Conservation (phyloP, 805 yeast genomes). For the Dipodascopsis uninucleata region DNA sequence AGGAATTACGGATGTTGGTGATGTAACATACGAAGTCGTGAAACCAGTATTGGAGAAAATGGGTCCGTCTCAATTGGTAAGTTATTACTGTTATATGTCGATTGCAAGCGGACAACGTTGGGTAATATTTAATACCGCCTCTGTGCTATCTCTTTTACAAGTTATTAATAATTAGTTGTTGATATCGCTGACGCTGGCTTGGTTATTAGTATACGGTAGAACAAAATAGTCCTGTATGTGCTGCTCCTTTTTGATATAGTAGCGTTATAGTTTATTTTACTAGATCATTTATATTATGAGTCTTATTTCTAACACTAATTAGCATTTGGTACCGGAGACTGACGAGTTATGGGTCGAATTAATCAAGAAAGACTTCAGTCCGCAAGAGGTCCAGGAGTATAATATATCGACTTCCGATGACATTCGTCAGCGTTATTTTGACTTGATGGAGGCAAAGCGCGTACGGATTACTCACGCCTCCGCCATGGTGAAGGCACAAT, state of each 20-base stretch:
- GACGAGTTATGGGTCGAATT: slow-evolving; percentile 37
- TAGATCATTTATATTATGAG: too few species aligned
- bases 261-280: neutral
- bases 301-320: neutral
- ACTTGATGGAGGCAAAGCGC: slow-evolving; percentile 37
- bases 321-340: slow-evolving; percentile 32
- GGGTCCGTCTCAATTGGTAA: slow-evolving; percentile 36
- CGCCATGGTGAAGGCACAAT: slow-evolving; percentile 17
- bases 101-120: too few species aligned
- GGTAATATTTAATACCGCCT: too few species aligned
- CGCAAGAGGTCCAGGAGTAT: slow-evolving; percentile 25
- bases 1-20: slow-evolving; percentile 41
- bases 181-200: neutral
- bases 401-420: slow-evolving; percentile 29
- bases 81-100: too few species aligned
- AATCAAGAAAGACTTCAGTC: slow-evolving; percentile 36
- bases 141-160: too few species aligned
- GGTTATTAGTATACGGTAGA: slow-evolving; percentile 12
- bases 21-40: slow-evolving; percentile 37
- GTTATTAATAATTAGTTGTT: too few species aligned
- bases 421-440: slow-evolving; percentile 32
- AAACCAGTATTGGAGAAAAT: slow-evolving; percentile 37
- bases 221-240: slow-evolving; percentile 23
- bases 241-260: neutral
- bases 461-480: slow-evolving; percentile 13